These are phyloP conservation scores for Glarea lozoyensis DNA, from an alignment of 495 filamentous ascomycete genomes.

Conservation along the genomic window DNA sequence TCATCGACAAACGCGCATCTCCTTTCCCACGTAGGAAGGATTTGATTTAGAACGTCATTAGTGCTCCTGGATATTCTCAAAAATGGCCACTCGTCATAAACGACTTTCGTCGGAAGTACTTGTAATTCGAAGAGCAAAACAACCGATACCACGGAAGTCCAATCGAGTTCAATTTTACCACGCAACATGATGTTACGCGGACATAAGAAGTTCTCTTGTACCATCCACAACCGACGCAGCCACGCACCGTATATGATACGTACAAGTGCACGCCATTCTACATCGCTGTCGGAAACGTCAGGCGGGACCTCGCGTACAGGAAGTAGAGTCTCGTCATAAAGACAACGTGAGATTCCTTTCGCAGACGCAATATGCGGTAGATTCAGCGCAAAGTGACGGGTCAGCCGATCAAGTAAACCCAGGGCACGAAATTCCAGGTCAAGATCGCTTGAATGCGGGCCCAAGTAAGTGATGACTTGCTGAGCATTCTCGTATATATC, in stretches of 20 bases:
- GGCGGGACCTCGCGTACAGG: not conserved
- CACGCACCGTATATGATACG: constrained; percentile 1
- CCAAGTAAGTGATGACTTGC: constrained; percentile 17
- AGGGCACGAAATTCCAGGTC: constrained; percentile 1
- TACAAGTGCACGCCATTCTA: not conserved
- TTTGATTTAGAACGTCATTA: not conserved
- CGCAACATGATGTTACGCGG: not conserved
- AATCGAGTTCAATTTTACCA: not conserved
- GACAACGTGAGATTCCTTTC: not conserved
- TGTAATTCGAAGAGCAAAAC: not conserved
- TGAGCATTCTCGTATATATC: constrained; percentile 25
- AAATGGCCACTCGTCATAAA: not conserved
- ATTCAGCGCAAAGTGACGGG: not conserved
- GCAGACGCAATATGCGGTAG: not conserved
- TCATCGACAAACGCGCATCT: not conserved
- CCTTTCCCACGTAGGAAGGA: not conserved
- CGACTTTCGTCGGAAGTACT: not conserved
- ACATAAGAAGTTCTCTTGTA: constrained; percentile 2
- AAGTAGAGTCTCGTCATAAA: not conserved
- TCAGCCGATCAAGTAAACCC: not conserved
- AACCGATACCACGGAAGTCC: not conserved
- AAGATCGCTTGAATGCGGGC: not conserved
- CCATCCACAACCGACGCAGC: constrained; percentile 1
- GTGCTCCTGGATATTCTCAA: not conserved
- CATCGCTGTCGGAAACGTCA: not conserved